Evolutionary conservation across 2,329 filamentous ascomycete species (phyloP).

Genomic region (Epichloe elymi): DNA sequence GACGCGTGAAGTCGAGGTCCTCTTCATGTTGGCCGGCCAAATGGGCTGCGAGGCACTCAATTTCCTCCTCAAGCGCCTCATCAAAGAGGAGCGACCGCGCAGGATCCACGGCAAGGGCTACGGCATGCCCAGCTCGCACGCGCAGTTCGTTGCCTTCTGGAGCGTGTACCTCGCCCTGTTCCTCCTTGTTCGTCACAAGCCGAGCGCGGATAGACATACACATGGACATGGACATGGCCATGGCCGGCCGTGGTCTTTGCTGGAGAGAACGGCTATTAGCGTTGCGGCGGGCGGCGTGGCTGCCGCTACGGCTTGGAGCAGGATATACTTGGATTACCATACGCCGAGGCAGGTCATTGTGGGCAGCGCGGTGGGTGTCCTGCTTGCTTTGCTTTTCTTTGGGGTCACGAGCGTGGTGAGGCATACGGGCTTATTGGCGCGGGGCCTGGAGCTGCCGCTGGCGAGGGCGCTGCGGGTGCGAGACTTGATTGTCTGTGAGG

Average conservation of each 20-base stretch:
- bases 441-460: conserved; percentile 54
- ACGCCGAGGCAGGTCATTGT: conserved; percentile 78
- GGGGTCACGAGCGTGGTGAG: conserved; percentile 52
- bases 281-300: conserved; percentile 48
- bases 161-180: conserved; percentile 74
- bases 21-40: conserved; percentile 84
- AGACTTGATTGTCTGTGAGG: conserved; percentile 78
- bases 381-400: conserved; percentile 72
- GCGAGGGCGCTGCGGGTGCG: conserved; percentile 58
- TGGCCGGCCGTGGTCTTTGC: conserved; percentile 39
- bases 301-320: conserved; percentile 60
- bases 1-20: conserved; percentile 78
- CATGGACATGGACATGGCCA: not conserved
- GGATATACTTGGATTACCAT: conserved; percentile 88
- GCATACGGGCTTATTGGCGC: conserved; percentile 54
- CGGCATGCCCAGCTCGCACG: conserved; percentile 90
- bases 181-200: conserved; percentile 65
- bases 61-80: conserved; percentile 74
- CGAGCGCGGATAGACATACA: conserved; percentile 21
- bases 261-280: conserved; percentile 43
- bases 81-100: conserved; percentile 80
- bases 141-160: conserved; percentile 91
- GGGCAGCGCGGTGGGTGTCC: conserved; percentile 56
- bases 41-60: conserved; percentile 85
- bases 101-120: conserved; percentile 87